phyloP scores from a whole-genome alignment of 768 basidiomycete species.

The Ephemerocybe angulata region DNA sequence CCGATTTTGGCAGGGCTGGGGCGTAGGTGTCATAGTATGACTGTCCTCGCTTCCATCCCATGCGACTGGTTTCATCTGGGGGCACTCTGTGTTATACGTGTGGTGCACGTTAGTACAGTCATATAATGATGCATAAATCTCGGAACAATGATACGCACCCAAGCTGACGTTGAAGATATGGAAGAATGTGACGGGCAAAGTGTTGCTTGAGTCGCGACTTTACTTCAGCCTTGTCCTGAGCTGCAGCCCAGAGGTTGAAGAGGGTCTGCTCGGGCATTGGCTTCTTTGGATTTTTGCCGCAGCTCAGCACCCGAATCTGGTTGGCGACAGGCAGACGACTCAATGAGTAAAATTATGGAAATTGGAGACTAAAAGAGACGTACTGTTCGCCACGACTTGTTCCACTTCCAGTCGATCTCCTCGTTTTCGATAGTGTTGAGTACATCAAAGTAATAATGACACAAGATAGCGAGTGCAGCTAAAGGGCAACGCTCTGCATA shows the following conservation, averaged over 20 bases:
- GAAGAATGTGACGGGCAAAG: conserved; percentile 20
- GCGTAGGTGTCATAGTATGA: conserved; percentile 21
- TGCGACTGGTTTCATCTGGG: conserved; percentile 16
- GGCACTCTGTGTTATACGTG: conserved; percentile 15
- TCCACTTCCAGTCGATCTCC: conserved; percentile 24
- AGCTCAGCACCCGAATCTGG: conserved; percentile 21
- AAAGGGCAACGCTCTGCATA: conserved; percentile 23
- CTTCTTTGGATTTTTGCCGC: background rate
- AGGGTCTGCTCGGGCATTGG: conserved; percentile 12
- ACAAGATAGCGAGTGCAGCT: conserved; percentile 25
- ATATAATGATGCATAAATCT: background rate
- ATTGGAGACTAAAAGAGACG: background rate
- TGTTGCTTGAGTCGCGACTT: conserved; percentile 20
- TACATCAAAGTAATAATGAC: conserved; percentile 24
- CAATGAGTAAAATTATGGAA: background rate
- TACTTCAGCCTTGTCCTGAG: conserved; percentile 16
- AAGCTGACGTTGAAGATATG: conserved; percentile 21
- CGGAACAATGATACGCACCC: too few species aligned
- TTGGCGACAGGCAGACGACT: too few species aligned
- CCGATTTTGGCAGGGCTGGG: conserved; percentile 22
- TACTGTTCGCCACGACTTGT: conserved; percentile 26
- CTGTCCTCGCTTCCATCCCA: conserved; percentile 22
- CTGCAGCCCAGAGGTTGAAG: background rate
- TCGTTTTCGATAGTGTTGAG: conserved; percentile 12
- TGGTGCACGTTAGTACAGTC: background rate